Evolutionary conservation across 805 yeast species (phyloP), one percentile per base, ranked within the genome.

Genomic region (Sugiyamaella mastotermitis): DNA sequence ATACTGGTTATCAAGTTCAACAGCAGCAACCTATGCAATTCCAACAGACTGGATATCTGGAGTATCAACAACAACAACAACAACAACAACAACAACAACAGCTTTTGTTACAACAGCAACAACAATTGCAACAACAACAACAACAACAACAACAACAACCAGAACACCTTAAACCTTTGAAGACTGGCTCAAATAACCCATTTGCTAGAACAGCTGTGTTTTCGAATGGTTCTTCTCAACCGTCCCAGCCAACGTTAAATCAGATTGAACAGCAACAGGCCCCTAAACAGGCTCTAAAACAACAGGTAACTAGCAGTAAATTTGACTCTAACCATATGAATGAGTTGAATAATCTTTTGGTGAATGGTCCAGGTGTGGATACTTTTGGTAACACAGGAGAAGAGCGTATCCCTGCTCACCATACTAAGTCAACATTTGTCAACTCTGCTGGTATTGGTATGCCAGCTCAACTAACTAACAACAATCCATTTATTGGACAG

Each of bases 361-460:
- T 92, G 9, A 74, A 77, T 31, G 97, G 95, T 20, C 84, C 95
- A 0, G 97, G 95, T 22, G 68, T 86, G 41, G 98, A 88, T 64
- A 88, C 97, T 0, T 92, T 84, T 60, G 95, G 95, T 57, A 86
- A 85, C 60, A 78, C 82, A 13, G 95, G 95, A 38, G 80, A 76
- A 15, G 60, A 77, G 5, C 78, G 96, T 64, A 74, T 90, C 39
- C 95, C 97, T 3, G 94, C 94, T 32, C 97, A 90, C 55, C 90
- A 83, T 58, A 90, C 97, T 1, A 76, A 74, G 48, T 78, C 92
- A 2, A 79, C 76, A 13, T 87, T 88, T 57, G 72, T 90, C 51
- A 86, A 83, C 61, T 83, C 95, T 17, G 80, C 83, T 45, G 97
- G 96, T 22, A 41, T 54, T 26, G 53, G 47, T 33, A 49, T 49